Evolutionary conservation across 2,329 filamentous ascomycete species (phyloP).

Genomic region (Coniochaeta prunicola): DNA sequence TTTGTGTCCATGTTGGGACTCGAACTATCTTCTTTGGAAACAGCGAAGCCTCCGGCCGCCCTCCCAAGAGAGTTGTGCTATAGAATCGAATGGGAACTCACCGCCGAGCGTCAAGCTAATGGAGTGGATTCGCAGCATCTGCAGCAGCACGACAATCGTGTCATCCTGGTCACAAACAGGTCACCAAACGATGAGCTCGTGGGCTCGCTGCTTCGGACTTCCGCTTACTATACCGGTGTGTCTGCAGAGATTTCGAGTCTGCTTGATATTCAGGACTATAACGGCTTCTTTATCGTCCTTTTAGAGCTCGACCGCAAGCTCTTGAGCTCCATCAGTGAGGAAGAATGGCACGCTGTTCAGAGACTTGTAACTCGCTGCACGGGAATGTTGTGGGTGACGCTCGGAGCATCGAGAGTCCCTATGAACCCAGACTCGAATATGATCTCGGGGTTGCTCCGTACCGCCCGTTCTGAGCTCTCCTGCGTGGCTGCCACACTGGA

Average conservation of each 20-base stretch:
- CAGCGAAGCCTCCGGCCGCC: background rate
- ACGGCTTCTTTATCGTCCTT: slow-evolving; percentile 15
- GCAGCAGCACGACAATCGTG: background rate
- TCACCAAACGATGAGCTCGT: background rate
- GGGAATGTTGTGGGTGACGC: slow-evolving; percentile 10
- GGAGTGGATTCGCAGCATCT: background rate
- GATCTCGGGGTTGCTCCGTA: background rate
- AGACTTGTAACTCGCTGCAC: slow-evolving; percentile 12
- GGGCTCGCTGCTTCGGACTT: slow-evolving; percentile 2
- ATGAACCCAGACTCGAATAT: background rate
- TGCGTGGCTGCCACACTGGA: slow-evolving; percentile 4
- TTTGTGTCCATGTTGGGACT: background rate
- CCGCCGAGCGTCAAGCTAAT: background rate
- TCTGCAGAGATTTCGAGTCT: slow-evolving; percentile 8
- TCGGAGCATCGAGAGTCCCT: background rate
- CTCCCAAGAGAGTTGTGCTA: background rate
- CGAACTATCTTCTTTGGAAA: background rate
- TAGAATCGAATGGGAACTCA: background rate
- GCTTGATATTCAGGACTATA: slow-evolving; percentile 6
- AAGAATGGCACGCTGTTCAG: slow-evolving; percentile 9
- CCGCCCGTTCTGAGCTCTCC: background rate
- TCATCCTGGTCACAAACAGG: background rate
- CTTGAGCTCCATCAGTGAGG: slow-evolving; percentile 9
- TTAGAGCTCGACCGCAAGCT: slow-evolving; percentile 14
- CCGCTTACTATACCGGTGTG: slow-evolving; percentile 8